A percentile compares a stretch with the other conserved stretches of the same genome.
phyloP scores from a whole-genome alignment of 768 basidiomycete genomes.

The Kondoa malvinella region DNA sequence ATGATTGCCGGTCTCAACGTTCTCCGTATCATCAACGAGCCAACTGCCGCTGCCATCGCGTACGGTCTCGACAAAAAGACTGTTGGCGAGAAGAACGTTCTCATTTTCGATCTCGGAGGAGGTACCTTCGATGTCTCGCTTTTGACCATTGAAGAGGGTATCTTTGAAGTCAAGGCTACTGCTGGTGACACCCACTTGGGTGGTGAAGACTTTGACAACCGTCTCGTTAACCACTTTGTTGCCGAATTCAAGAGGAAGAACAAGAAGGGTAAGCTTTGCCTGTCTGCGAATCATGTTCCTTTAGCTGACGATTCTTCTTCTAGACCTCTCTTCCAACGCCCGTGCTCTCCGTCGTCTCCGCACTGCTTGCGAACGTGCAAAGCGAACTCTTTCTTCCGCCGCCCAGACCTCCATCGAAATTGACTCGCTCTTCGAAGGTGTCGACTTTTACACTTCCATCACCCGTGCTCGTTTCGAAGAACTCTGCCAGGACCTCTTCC shows the following conservation, averaged over 20 bases:
- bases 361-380: conserved; percentile 95
- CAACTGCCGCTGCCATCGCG: conserved; percentile 93
- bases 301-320: not conserved
- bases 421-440: conserved; percentile 91
- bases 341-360: conserved; percentile 94
- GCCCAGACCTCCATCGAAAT: conserved; percentile 95
- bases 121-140: conserved; percentile 98
- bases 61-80: conserved; percentile 97
- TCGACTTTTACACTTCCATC: conserved; percentile 95
- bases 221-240: conserved; percentile 89
- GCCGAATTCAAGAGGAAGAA: conserved; percentile 95
- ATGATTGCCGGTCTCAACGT: conserved; percentile 85
- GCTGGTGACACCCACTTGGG: conserved; percentile 97
- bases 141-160: conserved; percentile 87
- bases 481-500: conserved; percentile 87
- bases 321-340: conserved; percentile 73
- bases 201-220: conserved; percentile 96
- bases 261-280: conserved; percentile 56
- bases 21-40: conserved; percentile 97
- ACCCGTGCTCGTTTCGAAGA: conserved; percentile 97
- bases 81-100: conserved; percentile 73
- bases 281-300: not conserved
- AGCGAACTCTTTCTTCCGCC: conserved; percentile 92
- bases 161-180: conserved; percentile 95
- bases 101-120: conserved; percentile 96